Conservation (phyloP, 179 eudicot species). For the Patellifolia procumbens region DNA sequence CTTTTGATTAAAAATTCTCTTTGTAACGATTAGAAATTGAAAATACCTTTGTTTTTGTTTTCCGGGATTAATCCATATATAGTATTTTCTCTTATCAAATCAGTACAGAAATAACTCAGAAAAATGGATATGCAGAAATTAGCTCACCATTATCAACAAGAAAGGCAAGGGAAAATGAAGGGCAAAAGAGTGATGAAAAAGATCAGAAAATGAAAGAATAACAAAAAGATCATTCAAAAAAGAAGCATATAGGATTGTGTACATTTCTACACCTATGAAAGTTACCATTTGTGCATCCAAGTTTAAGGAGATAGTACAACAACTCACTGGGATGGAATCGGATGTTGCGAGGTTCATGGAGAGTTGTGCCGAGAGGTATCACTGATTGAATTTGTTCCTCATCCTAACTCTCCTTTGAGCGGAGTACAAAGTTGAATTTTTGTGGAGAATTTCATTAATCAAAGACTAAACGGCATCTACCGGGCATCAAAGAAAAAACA, state of each 20-base stretch:
- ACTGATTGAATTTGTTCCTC: neutral
- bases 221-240: neutral
- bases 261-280: slow-evolving; percentile 50
- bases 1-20: no score
- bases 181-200: neutral
- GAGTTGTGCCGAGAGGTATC: neutral
- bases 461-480: no score
- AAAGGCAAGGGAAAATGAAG: neutral
- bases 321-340: slow-evolving; percentile 52
- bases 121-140: neutral
- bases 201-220: neutral
- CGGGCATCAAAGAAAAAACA: no score
- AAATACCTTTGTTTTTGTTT: neutral
- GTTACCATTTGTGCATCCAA: slow-evolving; percentile 41
- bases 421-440: no score
- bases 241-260: slow-evolving; percentile 39
- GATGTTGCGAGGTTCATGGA: slow-evolving; percentile 34
- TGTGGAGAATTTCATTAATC: no score
- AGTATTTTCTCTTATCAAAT: neutral
- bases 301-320: slow-evolving; percentile 46
- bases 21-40: no score
- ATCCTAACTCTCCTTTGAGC: no score
- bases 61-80: neutral
- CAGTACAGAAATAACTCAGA: neutral
- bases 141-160: neutral